These are phyloP conservation scores for Umbellularia californica DNA, from an alignment of 164 flowering plant genomes.

Conservation along the genomic window DNA sequence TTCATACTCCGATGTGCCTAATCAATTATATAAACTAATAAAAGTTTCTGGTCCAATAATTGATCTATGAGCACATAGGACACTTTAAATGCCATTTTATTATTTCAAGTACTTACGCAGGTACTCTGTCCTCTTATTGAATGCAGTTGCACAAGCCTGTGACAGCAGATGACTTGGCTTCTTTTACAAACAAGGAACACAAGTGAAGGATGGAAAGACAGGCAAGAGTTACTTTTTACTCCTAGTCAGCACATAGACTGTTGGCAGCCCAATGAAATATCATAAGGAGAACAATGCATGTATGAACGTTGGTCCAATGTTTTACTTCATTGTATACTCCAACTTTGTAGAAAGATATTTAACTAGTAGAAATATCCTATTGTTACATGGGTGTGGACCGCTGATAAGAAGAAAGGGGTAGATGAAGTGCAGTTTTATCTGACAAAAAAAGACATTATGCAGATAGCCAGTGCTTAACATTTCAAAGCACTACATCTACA, in stretches of 20 bases:
- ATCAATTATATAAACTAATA: too few species aligned
- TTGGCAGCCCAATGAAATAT: background rate
- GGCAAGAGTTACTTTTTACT: background rate
- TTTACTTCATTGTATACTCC: background rate
- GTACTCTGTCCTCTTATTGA: background rate
- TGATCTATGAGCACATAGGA: background rate
- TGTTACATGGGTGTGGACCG: background rate
- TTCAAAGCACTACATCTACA: background rate
- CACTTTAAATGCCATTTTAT: background rate
- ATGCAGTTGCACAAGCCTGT: constrained; percentile 23
- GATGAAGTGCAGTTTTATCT: background rate
- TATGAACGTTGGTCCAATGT: background rate
- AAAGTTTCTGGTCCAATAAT: too few species aligned
- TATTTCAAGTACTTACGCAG: background rate
- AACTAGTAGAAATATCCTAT: background rate
- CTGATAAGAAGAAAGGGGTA: background rate
- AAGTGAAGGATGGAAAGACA: background rate
- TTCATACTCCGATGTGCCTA: too few species aligned
- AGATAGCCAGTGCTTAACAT: background rate
- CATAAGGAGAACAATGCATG: background rate
- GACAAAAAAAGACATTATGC: background rate
- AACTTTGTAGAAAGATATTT: too few species aligned
- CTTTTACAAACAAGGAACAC: background rate
- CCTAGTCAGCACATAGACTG: background rate
- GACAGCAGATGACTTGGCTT: constrained; percentile 8